phyloP scores from a whole-genome alignment of 768 basidiomycete genomes.

The Rhizopogon salebrosus region DNA sequence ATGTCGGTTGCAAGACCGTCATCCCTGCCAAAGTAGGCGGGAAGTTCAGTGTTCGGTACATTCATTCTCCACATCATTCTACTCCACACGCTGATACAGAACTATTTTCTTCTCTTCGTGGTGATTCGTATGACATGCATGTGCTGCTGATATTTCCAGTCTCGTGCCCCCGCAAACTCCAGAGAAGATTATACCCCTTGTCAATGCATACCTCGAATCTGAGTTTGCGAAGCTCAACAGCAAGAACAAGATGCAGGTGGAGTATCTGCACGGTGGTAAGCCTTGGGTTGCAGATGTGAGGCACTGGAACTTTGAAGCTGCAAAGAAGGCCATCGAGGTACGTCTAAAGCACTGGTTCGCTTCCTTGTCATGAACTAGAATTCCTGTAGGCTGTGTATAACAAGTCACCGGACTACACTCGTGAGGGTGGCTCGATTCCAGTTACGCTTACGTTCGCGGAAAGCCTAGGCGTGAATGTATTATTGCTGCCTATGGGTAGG shows the following conservation, averaged over 20 bases:
- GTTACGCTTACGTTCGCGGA: constrained; percentile 94
- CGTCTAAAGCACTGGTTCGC: background rate
- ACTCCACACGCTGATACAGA: background rate
- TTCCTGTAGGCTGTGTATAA: constrained; percentile 46
- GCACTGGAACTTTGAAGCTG: constrained; percentile 94
- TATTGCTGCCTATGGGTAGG: constrained; percentile 88
- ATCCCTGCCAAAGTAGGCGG: constrained; percentile 87
- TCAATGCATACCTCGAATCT: constrained; percentile 58
- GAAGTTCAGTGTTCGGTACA: constrained; percentile 90
- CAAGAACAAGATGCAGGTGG: constrained; percentile 76
- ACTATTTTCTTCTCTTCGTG: background rate
- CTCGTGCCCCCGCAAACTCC: constrained; percentile 88
- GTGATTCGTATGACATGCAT: background rate
- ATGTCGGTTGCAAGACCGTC: constrained; percentile 82
- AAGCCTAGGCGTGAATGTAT: constrained; percentile 77
- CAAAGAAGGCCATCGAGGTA: constrained; percentile 78
- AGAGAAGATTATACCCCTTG: constrained; percentile 64
- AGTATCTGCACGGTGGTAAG: constrained; percentile 75
- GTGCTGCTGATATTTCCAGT: constrained; percentile 24
- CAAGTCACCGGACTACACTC: constrained; percentile 73
- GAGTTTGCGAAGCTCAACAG: constrained; percentile 83
- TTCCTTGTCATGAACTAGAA: background rate
- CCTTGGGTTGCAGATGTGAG: constrained; percentile 84
- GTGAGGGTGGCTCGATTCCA: constrained; percentile 94
- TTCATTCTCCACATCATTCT: constrained; percentile 2